phyloP scores from a whole-genome alignment of 768 basidiomycete species.

The Lentinus brumalis region DNA sequence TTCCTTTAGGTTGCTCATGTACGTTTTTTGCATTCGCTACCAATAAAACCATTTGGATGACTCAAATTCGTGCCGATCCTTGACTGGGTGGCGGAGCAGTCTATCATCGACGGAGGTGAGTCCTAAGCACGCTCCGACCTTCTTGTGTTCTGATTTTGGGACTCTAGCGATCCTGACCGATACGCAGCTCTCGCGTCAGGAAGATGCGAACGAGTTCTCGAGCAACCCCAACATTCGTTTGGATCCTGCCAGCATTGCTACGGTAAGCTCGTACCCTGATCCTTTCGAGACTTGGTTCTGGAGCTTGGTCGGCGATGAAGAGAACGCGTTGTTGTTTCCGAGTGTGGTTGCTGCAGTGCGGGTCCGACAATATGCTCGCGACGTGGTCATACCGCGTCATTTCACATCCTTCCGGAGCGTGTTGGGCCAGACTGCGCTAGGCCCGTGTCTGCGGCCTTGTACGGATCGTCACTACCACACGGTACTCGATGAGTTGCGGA shows the following conservation, averaged over 20 bases:
- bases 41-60: neutral
- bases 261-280: conserved; percentile 40
- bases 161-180: conserved; percentile 41
- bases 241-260: conserved; percentile 68
- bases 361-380: no score
- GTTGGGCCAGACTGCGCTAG: no score
- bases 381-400: no score
- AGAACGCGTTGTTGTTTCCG: neutral
- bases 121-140: neutral
- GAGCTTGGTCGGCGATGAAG: neutral
- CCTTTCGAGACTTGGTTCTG: neutral
- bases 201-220: conserved; percentile 38
- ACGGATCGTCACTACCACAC: no score
- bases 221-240: conserved; percentile 51
- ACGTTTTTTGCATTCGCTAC: conserved; percentile 30
- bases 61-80: neutral
- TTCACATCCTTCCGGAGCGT: no score
- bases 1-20: conserved; percentile 61
- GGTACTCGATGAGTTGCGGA: no score
- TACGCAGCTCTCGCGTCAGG: conserved; percentile 13
- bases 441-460: no score
- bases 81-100: conserved; percentile 35
- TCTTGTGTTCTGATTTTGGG: neutral
- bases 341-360: no score
- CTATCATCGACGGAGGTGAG: conserved; percentile 68